These are phyloP conservation scores for Byssoonygena ceratinophila DNA, from an alignment of 2,329 filamentous ascomycete genomes.

Conservation along the genomic window DNA sequence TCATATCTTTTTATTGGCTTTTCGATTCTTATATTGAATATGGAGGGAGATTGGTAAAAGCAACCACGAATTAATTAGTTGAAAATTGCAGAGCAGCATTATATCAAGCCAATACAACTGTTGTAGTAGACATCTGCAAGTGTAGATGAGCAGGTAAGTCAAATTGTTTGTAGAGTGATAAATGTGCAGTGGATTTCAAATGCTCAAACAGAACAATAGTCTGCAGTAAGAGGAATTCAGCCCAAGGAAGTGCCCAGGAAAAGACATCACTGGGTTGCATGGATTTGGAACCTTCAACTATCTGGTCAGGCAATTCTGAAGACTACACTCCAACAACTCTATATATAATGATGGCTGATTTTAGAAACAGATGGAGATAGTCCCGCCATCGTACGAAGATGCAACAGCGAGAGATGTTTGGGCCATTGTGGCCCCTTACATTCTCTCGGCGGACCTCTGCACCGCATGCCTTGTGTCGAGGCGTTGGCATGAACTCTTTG, in stretches of 20 bases:
- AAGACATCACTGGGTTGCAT: too few species aligned
- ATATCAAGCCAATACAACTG: not conserved
- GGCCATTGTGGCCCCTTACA: slow-evolving; percentile 47
- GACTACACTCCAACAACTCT: too few species aligned
- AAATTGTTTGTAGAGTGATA: too few species aligned
- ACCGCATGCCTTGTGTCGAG: slow-evolving; percentile 46
- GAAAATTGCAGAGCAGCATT: not conserved
- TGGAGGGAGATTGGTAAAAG: not conserved
- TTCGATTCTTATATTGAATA: not conserved
- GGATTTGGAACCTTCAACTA: too few species aligned
- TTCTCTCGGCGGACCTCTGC: slow-evolving; percentile 47
- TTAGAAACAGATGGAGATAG: slow-evolving; percentile 22
- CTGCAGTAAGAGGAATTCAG: too few species aligned
- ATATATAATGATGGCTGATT: not conserved
- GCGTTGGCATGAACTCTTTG: slow-evolving; percentile 49
- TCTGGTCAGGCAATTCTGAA: too few species aligned
- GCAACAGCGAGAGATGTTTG: slow-evolving; percentile 47
- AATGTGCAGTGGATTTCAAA: too few species aligned
- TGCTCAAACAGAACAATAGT: too few species aligned
- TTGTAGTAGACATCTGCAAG: too few species aligned
- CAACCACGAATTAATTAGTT: not conserved
- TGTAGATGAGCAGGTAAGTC: too few species aligned
- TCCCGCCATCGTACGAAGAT: slow-evolving; percentile 51
- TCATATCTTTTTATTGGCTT: not conserved
- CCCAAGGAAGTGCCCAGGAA: too few species aligned